Base-by-base conservation (phyloP, 75 land plant genomes). In the Selaginella tamariscina region DNA sequence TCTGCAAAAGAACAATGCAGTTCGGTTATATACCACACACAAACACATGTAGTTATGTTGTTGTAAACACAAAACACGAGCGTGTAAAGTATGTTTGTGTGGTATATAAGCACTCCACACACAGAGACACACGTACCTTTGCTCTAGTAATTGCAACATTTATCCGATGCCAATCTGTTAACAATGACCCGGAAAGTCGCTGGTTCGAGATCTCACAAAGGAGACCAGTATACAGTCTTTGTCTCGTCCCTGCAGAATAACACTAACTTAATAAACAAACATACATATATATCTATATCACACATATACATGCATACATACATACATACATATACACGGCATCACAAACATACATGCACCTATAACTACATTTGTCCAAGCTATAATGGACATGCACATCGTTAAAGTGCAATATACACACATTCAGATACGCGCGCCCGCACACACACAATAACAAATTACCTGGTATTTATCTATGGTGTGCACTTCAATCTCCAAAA, bases 381-480 rank as follows among this genome's bases (percentile, higher is more conserved):
- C n/a, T n/a, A n/a, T n/a, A n/a, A n/a, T n/a, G n/a, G n/a, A n/a
- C n/a, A n/a, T n/a, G n/a, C n/a, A n/a, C n/a, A n/a, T n/a, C n/a
- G n/a, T n/a, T n/a, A n/a, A n/a, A n/a, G n/a, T n/a, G n/a, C n/a
- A n/a, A n/a, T n/a, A n/a, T n/a, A n/a, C n/a, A n/a, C n/a, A n/a
- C n/a, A n/a, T n/a, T n/a, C n/a, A n/a, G n/a, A n/a, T n/a, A n/a
- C n/a, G n/a, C n/a, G n/a, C n/a, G n/a, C n/a, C n/a, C n/a, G n/a
- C 49, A 5, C 49, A 39, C 15, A 15, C 11, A 70, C 0, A n/a
- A 22, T 0, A 31, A 24, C 26, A 31, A 56, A 1, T 24, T 15
- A 88, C 95, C 87, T 89, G 95, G 64, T 84, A 89, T 56, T 84
- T 87, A 70, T 89, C 95, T 60, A 89, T 86, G 13, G 95, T 89